Evolutionary conservation across 1,284 basidiomycete genomes (phyloP).

Genomic region (Cutaneotrichosporon mucoides): DNA sequence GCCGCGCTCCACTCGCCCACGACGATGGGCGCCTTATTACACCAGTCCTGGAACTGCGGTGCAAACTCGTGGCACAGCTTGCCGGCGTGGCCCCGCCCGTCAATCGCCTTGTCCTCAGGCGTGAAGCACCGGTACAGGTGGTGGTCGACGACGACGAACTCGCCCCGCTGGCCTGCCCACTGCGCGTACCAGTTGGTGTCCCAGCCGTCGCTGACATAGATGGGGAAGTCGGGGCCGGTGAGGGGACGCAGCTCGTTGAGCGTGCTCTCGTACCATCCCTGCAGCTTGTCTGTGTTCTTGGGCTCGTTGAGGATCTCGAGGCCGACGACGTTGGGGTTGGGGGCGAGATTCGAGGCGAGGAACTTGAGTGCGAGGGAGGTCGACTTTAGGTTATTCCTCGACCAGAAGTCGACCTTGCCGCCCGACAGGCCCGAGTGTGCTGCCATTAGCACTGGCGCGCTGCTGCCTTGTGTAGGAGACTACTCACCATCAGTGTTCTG

Average conservation of each 20-base stretch:
- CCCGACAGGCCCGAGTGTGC: conserved; percentile 44
- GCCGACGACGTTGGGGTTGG: conserved; percentile 66
- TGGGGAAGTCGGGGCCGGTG: conserved; percentile 56
- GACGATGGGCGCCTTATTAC: conserved; percentile 54
- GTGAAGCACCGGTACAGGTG: conserved; percentile 72
- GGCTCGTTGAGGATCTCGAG: conserved; percentile 84
- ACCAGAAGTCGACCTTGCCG: conserved; percentile 48
- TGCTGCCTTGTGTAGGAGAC: not conserved
- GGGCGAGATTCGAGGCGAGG: conserved; percentile 51
- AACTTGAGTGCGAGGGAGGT: conserved; percentile 55
- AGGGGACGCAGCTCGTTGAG: conserved; percentile 58
- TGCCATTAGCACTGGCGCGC: conserved; percentile 10
- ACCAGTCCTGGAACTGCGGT: conserved; percentile 16
- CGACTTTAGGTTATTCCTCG: conserved; percentile 55
- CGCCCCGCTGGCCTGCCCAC: conserved; percentile 52
- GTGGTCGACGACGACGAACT: conserved; percentile 68
- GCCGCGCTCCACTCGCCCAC: conserved; percentile 83
- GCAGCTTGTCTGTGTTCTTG: conserved; percentile 55
- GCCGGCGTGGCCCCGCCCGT: conserved; percentile 59
- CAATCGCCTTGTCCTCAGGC: conserved; percentile 57
- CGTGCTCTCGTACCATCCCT: conserved; percentile 63
- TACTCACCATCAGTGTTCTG: conserved; percentile 51
- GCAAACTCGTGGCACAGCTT: conserved; percentile 28
- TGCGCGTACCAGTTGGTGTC: conserved; percentile 63
- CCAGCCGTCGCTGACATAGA: conserved; percentile 79